Evolutionary conservation across 202 grass and related monocot species (phyloP).

Genomic region (Setaria viridis): DNA sequence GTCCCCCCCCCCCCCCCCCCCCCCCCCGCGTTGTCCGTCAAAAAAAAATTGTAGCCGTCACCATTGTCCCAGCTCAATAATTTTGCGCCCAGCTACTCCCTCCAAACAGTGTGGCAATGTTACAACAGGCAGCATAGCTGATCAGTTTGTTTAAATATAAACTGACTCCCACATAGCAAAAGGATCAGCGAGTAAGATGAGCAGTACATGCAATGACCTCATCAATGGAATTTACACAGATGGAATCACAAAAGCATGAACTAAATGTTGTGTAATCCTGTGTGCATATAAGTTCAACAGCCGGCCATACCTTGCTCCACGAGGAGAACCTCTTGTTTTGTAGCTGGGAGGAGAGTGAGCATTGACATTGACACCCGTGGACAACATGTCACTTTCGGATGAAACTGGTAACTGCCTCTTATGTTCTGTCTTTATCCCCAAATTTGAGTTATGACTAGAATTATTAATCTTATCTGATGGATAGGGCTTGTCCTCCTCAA

Average conservation of each 20-base stretch:
- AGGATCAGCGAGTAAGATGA: background rate
- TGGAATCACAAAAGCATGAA: background rate
- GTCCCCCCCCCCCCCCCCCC: no score
- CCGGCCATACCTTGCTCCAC: slow-evolving; percentile 71
- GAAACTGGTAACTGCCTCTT: slow-evolving; percentile 42
- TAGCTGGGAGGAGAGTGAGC: slow-evolving; percentile 47
- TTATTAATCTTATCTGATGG: slow-evolving; percentile 58
- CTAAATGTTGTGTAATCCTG: slow-evolving; percentile 6
- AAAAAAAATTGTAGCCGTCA: background rate
- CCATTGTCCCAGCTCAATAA: slow-evolving; percentile 1
- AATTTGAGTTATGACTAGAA: slow-evolving; percentile 41
- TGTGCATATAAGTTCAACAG: slow-evolving; percentile 10
- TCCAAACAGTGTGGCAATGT: slow-evolving; percentile 7
- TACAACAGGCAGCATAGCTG: background rate
- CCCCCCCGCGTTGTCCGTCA: no score
- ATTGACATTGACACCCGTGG: slow-evolving; percentile 41
- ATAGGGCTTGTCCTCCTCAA: slow-evolving; percentile 48
- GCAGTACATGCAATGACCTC: slow-evolving; percentile 1
- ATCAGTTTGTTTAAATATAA: background rate
- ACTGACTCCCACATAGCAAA: background rate
- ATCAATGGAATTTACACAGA: slow-evolving; percentile 19
- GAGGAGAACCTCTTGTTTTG: slow-evolving; percentile 73
- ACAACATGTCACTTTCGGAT: slow-evolving; percentile 54
- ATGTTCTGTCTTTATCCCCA: slow-evolving; percentile 51
- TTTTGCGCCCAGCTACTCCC: background rate